Evolutionary conservation across 139 green algal genomes (phyloP).

Genomic region (Asterochloris erici): DNA sequence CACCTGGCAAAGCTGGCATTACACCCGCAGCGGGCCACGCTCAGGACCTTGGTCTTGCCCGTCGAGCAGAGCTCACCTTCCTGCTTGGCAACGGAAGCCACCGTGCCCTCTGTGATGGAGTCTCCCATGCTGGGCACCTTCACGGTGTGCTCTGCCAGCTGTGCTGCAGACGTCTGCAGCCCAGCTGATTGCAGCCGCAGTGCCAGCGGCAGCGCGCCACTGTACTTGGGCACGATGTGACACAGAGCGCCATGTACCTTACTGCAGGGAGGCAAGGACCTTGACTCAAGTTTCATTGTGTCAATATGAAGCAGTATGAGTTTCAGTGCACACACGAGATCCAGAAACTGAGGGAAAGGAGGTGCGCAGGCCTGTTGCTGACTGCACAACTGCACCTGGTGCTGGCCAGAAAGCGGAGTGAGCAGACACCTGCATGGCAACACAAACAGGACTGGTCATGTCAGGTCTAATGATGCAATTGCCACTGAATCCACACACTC

Average conservation of each 20-base stretch:
- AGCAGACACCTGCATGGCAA: too few relatives aligned
- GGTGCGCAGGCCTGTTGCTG: too few relatives aligned
- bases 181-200: background rate
- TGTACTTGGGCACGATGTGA: background rate
- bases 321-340: background rate
- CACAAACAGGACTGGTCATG: too few relatives aligned
- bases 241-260: background rate
- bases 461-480: too few relatives aligned
- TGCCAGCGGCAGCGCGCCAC: background rate
- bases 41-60: too few relatives aligned
- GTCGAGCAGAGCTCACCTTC: conserved; percentile 18
- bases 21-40: too few relatives aligned
- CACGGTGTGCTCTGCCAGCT: conserved; percentile 17
- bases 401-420: too few relatives aligned
- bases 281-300: background rate
- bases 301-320: background rate
- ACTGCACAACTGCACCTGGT: too few relatives aligned
- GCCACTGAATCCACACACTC: too few relatives aligned
- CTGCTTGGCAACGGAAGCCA: conserved; percentile 77
- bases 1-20: too few relatives aligned
- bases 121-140: conserved; percentile 89
- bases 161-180: conserved; percentile 1
- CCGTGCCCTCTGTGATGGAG: conserved; percentile 87
- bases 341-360: too few relatives aligned
- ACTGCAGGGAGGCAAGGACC: background rate